These are phyloP conservation scores for Phytopythium cucurbitacearum DNA, from an alignment of 352 stramenopile species.

Conservation along the genomic window DNA sequence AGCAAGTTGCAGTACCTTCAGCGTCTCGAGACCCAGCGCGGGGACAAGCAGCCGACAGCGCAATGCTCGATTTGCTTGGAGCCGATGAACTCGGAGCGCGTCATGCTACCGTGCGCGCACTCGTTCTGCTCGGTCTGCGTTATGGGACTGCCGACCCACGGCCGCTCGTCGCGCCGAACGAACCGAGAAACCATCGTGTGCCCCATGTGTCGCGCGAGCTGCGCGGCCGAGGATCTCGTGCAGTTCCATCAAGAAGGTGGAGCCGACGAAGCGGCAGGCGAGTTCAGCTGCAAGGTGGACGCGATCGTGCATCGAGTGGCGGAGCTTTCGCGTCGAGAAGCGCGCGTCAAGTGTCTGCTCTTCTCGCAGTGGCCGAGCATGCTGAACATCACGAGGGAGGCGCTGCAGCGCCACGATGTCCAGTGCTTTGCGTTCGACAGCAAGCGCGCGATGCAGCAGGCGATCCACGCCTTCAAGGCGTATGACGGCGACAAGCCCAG, in stretches of 20 bases:
- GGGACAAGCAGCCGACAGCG: slow-evolving; percentile 1
- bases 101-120: slow-evolving; percentile 86
- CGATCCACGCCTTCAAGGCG: slow-evolving; percentile 46
- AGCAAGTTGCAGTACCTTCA: slow-evolving; percentile 58
- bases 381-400: slow-evolving; percentile 20
- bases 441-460: slow-evolving; percentile 41
- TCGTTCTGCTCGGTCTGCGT: slow-evolving; percentile 64
- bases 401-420: slow-evolving; percentile 39
- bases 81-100: slow-evolving; percentile 46
- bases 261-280: slow-evolving; percentile 8
- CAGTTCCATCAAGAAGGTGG: too few species aligned
- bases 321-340: slow-evolving; percentile 34
- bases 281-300: slow-evolving; percentile 72
- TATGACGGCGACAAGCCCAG: slow-evolving; percentile 26
- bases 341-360: slow-evolving; percentile 83
- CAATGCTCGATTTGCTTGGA: slow-evolving; percentile 81
- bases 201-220: slow-evolving; percentile 42
- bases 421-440: slow-evolving; percentile 60
- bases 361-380: slow-evolving; percentile 93
- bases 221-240: too few species aligned
- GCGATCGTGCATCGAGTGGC: slow-evolving; percentile 47
- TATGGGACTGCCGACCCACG: slow-evolving; percentile 23
- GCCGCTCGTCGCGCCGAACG: background rate
- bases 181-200: slow-evolving; percentile 32
- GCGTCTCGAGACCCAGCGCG: slow-evolving; percentile 30